phyloP scores from a whole-genome alignment of 768 basidiomycete species.

The Pisolithus marmoratus region DNA sequence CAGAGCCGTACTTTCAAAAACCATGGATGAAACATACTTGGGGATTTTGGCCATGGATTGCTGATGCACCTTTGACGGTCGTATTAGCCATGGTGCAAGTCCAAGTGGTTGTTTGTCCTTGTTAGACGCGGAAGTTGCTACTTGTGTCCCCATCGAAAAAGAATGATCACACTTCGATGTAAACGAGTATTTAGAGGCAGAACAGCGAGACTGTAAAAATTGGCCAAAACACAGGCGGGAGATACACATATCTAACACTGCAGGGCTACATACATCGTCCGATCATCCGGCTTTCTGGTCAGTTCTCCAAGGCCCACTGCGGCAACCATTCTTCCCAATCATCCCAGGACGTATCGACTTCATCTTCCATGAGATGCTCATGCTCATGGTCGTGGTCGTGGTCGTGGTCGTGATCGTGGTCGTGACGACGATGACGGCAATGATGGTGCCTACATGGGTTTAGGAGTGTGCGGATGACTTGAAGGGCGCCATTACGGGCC shows the following conservation, averaged over 20 bases:
- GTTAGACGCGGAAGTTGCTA: constrained; percentile 13
- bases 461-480: constrained; percentile 39
- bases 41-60: constrained; percentile 97
- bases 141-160: too few relatives aligned
- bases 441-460: constrained; percentile 31
- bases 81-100: constrained; percentile 75
- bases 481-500: constrained; percentile 53
- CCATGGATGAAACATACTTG: constrained; percentile 52
- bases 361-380: not conserved
- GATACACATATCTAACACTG: not conserved
- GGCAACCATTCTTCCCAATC: constrained; percentile 45
- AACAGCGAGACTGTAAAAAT: too few relatives aligned
- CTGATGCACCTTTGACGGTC: constrained; percentile 76
- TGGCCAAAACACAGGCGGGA: not conserved
- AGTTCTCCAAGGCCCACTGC: constrained; percentile 38
- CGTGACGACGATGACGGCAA: not conserved
- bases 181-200: too few relatives aligned
- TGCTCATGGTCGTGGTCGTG: not conserved
- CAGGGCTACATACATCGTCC: not conserved
- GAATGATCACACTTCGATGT: too few relatives aligned
- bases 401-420: constrained; percentile 1
- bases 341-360: constrained; percentile 32
- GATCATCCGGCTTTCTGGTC: not conserved
- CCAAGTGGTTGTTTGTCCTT: constrained; percentile 13
- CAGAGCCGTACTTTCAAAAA: constrained; percentile 7